Percentiles rank a stretch among this genome's conserved stretches.
These are phyloP conservation scores for Colletotrichum gloeosporioides DNA, from an alignment of 2,329 filamentous ascomycete genomes.

Conservation along the genomic window DNA sequence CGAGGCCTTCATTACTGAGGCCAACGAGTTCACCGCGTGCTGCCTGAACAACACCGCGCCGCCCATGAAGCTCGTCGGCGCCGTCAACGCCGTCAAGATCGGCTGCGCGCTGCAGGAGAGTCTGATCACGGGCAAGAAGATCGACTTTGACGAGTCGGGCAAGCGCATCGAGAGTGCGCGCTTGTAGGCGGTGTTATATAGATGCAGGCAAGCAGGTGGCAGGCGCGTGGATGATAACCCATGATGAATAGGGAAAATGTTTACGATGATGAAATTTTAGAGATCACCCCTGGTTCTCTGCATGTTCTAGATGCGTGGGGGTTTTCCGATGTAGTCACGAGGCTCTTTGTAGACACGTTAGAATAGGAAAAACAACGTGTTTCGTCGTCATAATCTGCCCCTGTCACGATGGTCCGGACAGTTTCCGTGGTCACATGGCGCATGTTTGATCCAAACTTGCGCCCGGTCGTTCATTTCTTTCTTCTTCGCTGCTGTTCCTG, in stretches of 20 bases:
- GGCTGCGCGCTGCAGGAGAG: constrained; percentile 65
- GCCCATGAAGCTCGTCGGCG: constrained; percentile 61
- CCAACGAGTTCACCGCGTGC: constrained; percentile 65
- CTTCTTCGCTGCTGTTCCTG: not conserved
- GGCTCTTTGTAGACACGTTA: not conserved
- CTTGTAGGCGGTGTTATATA: constrained; percentile 28
- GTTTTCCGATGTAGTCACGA: not conserved
- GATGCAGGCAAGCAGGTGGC: not conserved
- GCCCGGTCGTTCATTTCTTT: not conserved
- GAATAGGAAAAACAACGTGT: not conserved
- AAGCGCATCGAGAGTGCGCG: constrained; percentile 42
- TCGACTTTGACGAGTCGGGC: constrained; percentile 63
- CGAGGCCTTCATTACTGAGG: constrained; percentile 66
- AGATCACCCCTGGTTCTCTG: not conserved
- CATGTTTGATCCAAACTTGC: not conserved
- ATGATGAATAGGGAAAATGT: not conserved
- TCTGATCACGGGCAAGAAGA: constrained; percentile 59
- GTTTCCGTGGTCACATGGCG: not conserved
- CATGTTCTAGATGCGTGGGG: not conserved
- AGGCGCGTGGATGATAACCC: not conserved
- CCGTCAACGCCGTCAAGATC: constrained; percentile 65
- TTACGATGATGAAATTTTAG: not conserved
- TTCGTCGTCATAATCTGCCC: not conserved
- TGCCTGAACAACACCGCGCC: constrained; percentile 61
- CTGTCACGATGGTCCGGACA: not conserved